A percentile compares a stretch with the other conserved stretches of the same genome.
Conservation (phyloP, 2,329 filamentous ascomycete species). For the Colletotrichum gloeosporioides region DNA sequence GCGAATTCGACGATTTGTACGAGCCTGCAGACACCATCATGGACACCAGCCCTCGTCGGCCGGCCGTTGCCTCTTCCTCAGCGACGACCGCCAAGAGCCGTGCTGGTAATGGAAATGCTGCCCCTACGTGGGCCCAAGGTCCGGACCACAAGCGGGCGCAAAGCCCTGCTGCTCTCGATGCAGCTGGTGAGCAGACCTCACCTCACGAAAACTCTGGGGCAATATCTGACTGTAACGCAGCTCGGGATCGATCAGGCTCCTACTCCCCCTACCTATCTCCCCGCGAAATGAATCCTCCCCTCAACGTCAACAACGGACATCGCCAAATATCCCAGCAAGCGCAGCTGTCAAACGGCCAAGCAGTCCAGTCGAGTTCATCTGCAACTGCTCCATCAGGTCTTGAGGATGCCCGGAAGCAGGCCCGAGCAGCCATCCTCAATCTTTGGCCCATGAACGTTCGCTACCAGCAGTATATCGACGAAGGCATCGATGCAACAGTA, state of each 20-base stretch:
- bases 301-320: neutral
- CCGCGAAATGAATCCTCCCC: slow-evolving; percentile 42
- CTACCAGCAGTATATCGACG: slow-evolving; percentile 74
- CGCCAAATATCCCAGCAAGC: neutral
- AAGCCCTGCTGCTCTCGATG: neutral
- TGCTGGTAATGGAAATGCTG: neutral
- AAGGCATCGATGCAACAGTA: slow-evolving; percentile 71
- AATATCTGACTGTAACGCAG: slow-evolving; percentile 6
- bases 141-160: neutral
- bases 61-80: neutral
- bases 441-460: slow-evolving; percentile 71
- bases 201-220: neutral
- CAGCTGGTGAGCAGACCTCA: neutral
- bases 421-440: slow-evolving; percentile 70
- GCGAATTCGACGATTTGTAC: slow-evolving; percentile 64
- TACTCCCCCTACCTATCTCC: slow-evolving; percentile 60
- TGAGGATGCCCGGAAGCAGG: slow-evolving; percentile 58
- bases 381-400: slow-evolving; percentile 18
- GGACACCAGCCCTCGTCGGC: neutral
- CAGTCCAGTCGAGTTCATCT: neutral
- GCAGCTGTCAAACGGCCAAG: neutral
- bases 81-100: neutral
- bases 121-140: neutral
- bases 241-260: slow-evolving; percentile 54
- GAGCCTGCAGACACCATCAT: slow-evolving; percentile 39